phyloP scores from a whole-genome alignment of 371 early-diverging fungal genomes.

The Lichtheimia hyalospora region DNA sequence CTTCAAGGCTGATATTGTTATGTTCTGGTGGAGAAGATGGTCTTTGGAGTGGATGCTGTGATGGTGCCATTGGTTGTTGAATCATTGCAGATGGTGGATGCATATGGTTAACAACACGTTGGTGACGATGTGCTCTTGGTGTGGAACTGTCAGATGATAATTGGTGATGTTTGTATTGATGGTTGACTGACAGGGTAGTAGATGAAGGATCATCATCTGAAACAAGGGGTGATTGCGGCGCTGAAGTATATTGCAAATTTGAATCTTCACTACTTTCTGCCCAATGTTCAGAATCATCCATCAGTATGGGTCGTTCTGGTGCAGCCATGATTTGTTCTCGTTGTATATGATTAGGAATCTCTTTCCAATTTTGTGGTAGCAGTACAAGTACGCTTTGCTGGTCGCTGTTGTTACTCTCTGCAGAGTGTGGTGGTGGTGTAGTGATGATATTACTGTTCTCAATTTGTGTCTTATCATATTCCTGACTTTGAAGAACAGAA shows the following conservation, averaged over 20 bases:
- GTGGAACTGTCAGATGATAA: neutral
- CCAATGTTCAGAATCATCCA: neutral
- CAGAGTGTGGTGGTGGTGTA: neutral
- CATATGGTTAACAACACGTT: neutral
- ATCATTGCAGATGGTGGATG: neutral
- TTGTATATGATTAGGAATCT: conserved; percentile 5
- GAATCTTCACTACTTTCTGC: conserved; percentile 14
- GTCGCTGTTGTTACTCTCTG: neutral
- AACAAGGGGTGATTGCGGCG: conserved; percentile 14
- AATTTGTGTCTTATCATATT: conserved; percentile 14
- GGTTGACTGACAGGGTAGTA: neutral
- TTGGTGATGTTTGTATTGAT: neutral
- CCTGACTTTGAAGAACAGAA: conserved; percentile 8
- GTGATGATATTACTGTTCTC: neutral
- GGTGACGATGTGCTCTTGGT: neutral
- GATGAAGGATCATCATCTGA: conserved; percentile 5
- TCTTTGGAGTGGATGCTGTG: no score
- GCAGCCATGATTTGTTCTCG: conserved; percentile 8
- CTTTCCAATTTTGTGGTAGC: conserved; percentile 10
- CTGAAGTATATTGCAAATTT: conserved; percentile 14
- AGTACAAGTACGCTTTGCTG: neutral
- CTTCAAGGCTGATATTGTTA: conserved; percentile 7
- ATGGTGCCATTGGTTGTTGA: neutral
- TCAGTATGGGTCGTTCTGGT: neutral
- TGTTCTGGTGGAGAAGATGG: neutral